Conservation (phyloP, 495 filamentous ascomycete species). For the Friedmanniomyces endolithicus region DNA sequence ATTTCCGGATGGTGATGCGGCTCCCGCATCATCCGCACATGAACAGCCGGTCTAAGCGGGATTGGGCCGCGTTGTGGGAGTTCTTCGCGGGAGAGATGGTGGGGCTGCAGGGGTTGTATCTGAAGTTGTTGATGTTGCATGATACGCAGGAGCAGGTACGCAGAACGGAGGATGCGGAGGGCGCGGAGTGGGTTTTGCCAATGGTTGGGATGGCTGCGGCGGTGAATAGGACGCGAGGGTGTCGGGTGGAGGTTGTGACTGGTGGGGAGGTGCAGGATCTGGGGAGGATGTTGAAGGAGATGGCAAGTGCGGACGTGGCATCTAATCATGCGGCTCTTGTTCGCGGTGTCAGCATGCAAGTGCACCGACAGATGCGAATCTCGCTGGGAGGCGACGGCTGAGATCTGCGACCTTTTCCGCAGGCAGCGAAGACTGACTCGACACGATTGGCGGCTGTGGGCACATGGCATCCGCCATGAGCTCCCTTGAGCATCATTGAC, state of each 20-base stretch:
- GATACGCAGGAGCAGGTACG: constrained; percentile 7
- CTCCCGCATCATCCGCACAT: constrained; percentile 15
- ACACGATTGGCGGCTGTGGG: too few species aligned
- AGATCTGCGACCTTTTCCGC: too few species aligned
- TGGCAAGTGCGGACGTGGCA: neutral
- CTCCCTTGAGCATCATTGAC: too few species aligned
- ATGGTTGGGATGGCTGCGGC: constrained; percentile 14
- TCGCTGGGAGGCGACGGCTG: neutral
- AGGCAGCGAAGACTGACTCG: too few species aligned
- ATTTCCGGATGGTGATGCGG: constrained; percentile 14
- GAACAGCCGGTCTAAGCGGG: constrained; percentile 12
- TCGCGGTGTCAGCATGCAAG: neutral
- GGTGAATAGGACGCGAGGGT: constrained; percentile 8
- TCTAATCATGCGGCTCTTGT: neutral
- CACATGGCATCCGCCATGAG: too few species aligned
- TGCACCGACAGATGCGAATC: neutral
- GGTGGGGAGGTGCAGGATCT: constrained; percentile 10
- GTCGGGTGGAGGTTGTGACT: constrained; percentile 14
- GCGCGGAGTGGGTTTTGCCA: constrained; percentile 10
- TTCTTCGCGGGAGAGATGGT: constrained; percentile 16
- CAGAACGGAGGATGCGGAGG: constrained; percentile 5
- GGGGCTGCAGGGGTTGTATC: constrained; percentile 7
- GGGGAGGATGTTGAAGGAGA: neutral
- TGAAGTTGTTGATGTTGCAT: constrained; percentile 5
- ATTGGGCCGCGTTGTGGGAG: constrained; percentile 13